Percentiles rank a stretch among this genome's conserved stretches.
Evolutionary conservation across 23 red algal genomes (phyloP).

Genomic region (Chondrus crispus): DNA sequence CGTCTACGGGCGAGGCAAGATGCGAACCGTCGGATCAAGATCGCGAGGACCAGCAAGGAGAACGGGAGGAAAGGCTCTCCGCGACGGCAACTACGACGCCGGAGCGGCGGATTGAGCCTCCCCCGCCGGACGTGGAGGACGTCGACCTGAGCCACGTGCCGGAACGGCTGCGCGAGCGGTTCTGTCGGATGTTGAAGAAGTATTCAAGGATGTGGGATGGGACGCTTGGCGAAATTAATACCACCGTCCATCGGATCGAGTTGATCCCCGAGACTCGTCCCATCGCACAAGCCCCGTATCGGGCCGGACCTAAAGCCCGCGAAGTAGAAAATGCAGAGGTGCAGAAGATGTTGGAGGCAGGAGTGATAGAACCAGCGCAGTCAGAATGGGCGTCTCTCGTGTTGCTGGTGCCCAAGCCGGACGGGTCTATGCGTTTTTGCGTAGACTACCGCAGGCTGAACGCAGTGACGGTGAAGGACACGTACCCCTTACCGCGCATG

Average conservation of each 20-base stretch:
- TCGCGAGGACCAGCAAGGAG: too few relatives aligned
- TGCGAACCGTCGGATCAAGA: too few relatives aligned
- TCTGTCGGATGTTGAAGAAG: neutral
- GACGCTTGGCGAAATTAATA: neutral
- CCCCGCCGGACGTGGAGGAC: too few relatives aligned
- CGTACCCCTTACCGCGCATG: slow-evolving; percentile 7
- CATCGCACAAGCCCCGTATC: neutral
- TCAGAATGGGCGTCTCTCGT: neutral
- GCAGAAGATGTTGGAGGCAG: neutral
- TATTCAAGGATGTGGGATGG: neutral
- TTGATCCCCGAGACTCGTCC: neutral
- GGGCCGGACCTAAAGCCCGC: neutral
- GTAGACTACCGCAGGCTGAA: slow-evolving; percentile 20
- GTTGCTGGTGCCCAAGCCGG: neutral
- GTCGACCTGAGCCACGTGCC: neutral
- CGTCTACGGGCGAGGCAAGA: too few relatives aligned
- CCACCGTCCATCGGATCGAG: neutral
- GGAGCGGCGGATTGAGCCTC: too few relatives aligned
- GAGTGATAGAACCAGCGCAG: neutral
- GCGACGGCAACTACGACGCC: too few relatives aligned
- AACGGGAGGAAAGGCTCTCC: too few relatives aligned
- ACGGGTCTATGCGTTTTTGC: slow-evolving; percentile 12
- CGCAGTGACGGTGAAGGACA: neutral
- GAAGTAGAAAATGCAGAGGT: neutral
- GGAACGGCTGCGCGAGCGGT: neutral